Evolutionary conservation across 2,329 filamentous ascomycete species (phyloP).

Genomic region (Trichoderma sp.): DNA sequence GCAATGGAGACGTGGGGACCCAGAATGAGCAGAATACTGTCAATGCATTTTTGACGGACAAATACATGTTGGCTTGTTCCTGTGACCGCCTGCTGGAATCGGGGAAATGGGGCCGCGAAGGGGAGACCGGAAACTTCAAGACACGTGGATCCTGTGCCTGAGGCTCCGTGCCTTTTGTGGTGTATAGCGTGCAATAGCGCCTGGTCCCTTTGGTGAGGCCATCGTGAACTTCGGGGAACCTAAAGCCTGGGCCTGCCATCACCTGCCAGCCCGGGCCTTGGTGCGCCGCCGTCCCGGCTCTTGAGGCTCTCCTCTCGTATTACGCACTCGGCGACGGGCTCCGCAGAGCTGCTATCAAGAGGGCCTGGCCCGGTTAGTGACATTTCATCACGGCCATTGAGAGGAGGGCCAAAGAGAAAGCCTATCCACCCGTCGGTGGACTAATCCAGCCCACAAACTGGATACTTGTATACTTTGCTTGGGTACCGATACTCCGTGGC

Average conservation of each 20-base stretch:
- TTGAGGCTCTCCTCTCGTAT: not conserved
- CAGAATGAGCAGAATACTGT: not conserved
- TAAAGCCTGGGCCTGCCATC: not conserved
- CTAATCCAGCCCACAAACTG: conserved; percentile 5
- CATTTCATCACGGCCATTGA: not conserved
- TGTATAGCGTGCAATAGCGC: not conserved
- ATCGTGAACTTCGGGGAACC: not conserved
- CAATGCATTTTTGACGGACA: not conserved
- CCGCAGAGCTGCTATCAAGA: not conserved
- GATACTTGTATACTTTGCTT: not conserved
- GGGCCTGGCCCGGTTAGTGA: not conserved
- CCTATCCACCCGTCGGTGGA: conserved; percentile 18
- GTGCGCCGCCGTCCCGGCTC: not conserved
- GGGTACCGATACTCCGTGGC: not conserved
- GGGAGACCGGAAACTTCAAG: not conserved
- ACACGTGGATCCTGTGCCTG: not conserved
- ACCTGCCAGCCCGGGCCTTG: not conserved
- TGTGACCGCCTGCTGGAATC: conserved; percentile 5
- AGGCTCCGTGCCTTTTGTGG: not conserved
- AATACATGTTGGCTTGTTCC: not conserved
- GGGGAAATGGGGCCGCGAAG: conserved; percentile 1
- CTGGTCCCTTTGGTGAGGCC: not conserved
- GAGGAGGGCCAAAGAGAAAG: not conserved
- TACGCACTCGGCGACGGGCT: not conserved
- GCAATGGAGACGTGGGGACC: not conserved